Conservation (phyloP, 2,329 filamentous ascomycete species). For the Lasiodiplodia theobromae region DNA sequence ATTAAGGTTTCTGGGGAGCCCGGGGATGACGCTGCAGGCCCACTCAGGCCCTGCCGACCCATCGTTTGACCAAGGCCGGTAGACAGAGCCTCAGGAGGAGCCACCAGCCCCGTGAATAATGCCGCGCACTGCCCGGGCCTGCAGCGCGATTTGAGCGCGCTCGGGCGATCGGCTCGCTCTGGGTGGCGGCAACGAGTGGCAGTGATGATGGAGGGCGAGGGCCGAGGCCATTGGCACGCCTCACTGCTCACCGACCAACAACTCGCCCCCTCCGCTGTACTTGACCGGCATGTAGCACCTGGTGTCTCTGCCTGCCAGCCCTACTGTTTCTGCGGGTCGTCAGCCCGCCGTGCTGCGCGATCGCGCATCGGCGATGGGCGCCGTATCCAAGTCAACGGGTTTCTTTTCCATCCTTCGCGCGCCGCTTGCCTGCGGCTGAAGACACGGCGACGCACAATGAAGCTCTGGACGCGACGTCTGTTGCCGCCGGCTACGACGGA, state of each 20-base stretch:
- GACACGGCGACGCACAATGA: background rate
- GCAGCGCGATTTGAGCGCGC: constrained; percentile 16
- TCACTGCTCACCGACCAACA: constrained; percentile 8
- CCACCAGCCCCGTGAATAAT: background rate
- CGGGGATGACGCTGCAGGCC: constrained; percentile 9
- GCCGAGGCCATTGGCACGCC: constrained; percentile 2
- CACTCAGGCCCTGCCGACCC: background rate
- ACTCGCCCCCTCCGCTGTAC: background rate
- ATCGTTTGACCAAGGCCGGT: background rate
- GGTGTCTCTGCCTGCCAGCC: background rate
- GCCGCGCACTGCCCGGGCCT: background rate
- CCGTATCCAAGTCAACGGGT: background rate
- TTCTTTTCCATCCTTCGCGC: constrained; percentile 14
- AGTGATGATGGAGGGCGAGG: background rate
- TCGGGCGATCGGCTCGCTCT: constrained; percentile 1
- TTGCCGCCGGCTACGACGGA: constrained; percentile 1
- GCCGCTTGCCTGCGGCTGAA: constrained; percentile 9
- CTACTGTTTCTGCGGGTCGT: background rate
- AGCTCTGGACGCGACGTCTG: background rate
- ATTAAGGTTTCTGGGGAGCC: constrained; percentile 18
- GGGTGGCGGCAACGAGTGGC: background rate
- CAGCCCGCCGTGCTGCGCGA: background rate
- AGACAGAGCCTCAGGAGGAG: constrained; percentile 10
- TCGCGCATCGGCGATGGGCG: constrained; percentile 6
- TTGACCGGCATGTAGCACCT: background rate